These are phyloP conservation scores for Pseudozyma flocculosa DNA, from an alignment of 1,284 basidiomycete species.

Conservation along the genomic window DNA sequence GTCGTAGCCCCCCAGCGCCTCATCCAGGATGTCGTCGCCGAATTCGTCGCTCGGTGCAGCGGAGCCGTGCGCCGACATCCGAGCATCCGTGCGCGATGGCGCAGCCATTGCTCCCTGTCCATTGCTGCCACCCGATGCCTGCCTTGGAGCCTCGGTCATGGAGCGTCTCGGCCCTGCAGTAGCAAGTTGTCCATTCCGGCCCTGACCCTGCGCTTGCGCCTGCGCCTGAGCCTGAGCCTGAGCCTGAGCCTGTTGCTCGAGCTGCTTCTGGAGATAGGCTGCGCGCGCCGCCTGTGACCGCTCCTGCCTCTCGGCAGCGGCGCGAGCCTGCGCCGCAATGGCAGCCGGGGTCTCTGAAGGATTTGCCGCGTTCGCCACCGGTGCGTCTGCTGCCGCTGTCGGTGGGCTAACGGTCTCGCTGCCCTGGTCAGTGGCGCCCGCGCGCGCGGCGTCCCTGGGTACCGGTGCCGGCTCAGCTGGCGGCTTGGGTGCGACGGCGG, in stretches of 20 bases:
- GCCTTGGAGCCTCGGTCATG: not conserved
- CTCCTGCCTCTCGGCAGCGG: not conserved
- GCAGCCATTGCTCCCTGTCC: slow-evolving; percentile 5
- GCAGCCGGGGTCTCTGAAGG: not conserved
- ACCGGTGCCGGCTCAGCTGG: not conserved
- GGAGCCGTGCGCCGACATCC: not conserved
- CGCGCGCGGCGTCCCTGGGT: too few species aligned
- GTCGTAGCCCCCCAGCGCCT: slow-evolving; percentile 21
- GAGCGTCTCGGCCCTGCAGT: too few species aligned
- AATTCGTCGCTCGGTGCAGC: slow-evolving; percentile 10
- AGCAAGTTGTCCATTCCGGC: too few species aligned
- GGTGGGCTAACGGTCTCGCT: too few species aligned
- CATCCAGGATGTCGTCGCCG: slow-evolving; percentile 16
- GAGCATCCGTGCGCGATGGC: not conserved
- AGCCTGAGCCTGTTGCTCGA: not conserved
- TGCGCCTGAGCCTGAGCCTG: not conserved
- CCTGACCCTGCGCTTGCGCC: too few species aligned
- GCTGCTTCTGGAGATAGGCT: not conserved
- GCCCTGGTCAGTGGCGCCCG: too few species aligned
- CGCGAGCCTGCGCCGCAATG: not conserved
- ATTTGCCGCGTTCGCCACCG: too few species aligned
- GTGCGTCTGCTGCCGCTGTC: too few species aligned
- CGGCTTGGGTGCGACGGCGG: not conserved
- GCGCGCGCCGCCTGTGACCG: not conserved
- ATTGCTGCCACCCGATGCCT: slow-evolving; percentile 16